Percentiles rank a stretch among this genome's conserved stretches.
These are phyloP conservation scores for Candida pseudofarinosa DNA, from an alignment of 805 yeast genomes.

Conservation along the genomic window DNA sequence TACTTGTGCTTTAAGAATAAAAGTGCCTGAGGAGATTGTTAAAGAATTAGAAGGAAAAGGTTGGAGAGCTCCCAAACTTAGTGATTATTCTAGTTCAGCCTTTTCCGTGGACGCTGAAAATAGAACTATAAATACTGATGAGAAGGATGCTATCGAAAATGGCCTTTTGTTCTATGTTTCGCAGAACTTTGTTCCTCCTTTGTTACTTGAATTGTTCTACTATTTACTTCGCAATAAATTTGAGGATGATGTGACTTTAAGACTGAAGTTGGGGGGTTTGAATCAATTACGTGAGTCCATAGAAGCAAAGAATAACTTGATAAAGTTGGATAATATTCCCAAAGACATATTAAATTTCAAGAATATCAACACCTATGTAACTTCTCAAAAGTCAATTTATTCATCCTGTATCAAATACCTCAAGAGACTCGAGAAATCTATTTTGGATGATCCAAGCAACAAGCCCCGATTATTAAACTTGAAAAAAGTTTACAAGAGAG, in stretches of 20 bases:
- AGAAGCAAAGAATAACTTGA: slow-evolving; percentile 42
- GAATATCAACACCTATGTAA: slow-evolving; percentile 43
- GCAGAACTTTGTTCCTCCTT: slow-evolving; percentile 32
- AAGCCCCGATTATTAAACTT: slow-evolving; percentile 49
- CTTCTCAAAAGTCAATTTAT: slow-evolving; percentile 47
- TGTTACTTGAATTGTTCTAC: slow-evolving; percentile 51
- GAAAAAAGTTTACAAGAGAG: slow-evolving; percentile 54
- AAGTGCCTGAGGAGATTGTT: slow-evolving; percentile 37
- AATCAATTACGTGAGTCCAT: slow-evolving; percentile 50
- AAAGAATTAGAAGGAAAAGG: slow-evolving; percentile 32
- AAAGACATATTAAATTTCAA: slow-evolving; percentile 13
- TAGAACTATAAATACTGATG: slow-evolving; percentile 6
- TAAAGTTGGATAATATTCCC: slow-evolving; percentile 23
- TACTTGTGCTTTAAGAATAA: slow-evolving; percentile 54
- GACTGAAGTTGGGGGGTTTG: slow-evolving; percentile 61
- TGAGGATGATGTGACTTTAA: slow-evolving; percentile 44
- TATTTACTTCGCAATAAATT: slow-evolving; percentile 46
- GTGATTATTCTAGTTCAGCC: slow-evolving; percentile 38
- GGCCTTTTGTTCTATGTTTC: slow-evolving; percentile 41
- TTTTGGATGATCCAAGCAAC: slow-evolving; percentile 34
- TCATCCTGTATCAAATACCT: slow-evolving; percentile 42
- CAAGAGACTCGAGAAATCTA: slow-evolving; percentile 41
- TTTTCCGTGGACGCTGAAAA: background rate
- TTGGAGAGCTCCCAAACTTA: slow-evolving; percentile 31
- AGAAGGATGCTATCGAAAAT: slow-evolving; percentile 12